Conservation (phyloP, 2,329 filamentous ascomycete species). For the Fusarium sterilihyphosum region DNA sequence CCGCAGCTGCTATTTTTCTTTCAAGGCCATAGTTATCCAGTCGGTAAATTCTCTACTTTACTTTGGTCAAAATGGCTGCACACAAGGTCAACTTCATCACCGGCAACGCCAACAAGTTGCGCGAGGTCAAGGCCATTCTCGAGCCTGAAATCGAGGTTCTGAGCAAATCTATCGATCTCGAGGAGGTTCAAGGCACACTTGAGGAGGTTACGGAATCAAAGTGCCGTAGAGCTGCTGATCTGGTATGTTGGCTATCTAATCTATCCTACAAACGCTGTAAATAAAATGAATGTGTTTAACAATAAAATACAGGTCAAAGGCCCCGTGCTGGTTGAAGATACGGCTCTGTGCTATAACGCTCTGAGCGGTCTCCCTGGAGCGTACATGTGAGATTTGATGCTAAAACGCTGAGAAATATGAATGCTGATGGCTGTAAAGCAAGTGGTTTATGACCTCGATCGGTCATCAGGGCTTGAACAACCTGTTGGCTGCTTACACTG, state of each 20-base stretch:
- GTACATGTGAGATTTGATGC: slow-evolving; percentile 77
- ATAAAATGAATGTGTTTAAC: slow-evolving; percentile 1
- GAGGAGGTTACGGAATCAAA: slow-evolving; percentile 94
- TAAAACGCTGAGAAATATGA: background rate
- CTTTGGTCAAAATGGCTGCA: slow-evolving; percentile 51
- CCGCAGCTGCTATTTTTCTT: background rate
- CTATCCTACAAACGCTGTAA: background rate
- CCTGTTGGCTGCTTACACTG: slow-evolving; percentile 85
- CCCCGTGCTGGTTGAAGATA: slow-evolving; percentile 95
- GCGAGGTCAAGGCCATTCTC: slow-evolving; percentile 89
- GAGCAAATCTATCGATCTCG: slow-evolving; percentile 80
- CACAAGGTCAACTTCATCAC: slow-evolving; percentile 87
- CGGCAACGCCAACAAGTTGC: slow-evolving; percentile 92
- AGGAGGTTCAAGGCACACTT: slow-evolving; percentile 91
- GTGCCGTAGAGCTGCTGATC: slow-evolving; percentile 81
- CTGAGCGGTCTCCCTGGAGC: slow-evolving; percentile 91
- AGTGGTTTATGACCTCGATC: slow-evolving; percentile 89
- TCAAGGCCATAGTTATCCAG: background rate
- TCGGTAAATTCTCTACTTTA: background rate
- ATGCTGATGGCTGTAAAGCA: slow-evolving; percentile 63
- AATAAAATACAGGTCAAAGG: slow-evolving; percentile 71
- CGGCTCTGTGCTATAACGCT: slow-evolving; percentile 91
- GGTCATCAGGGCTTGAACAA: slow-evolving; percentile 90
- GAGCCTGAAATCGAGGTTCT: slow-evolving; percentile 77
- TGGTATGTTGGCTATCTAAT: slow-evolving; percentile 59